Conservation (phyloP, 164 flowering plant species). For the Cinnamomum chago region DNA sequence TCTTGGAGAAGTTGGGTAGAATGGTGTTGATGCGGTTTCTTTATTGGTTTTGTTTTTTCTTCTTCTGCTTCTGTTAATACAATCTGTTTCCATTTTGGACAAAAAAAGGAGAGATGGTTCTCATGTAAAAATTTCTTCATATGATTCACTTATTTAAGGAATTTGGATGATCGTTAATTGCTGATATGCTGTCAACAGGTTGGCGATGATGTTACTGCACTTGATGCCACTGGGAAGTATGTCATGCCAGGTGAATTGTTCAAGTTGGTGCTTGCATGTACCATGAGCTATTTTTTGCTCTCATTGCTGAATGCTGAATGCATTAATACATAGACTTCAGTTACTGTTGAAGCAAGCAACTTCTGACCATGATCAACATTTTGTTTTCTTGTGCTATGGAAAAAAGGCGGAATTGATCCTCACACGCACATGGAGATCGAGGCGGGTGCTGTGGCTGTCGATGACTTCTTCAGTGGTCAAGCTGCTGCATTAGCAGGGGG, state of each 20-base stretch:
- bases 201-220: conserved; percentile 69
- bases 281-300: background rate
- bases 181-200: conserved; percentile 42
- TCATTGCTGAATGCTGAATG: background rate
- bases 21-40: background rate
- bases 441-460: conserved; percentile 71
- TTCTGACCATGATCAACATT: background rate
- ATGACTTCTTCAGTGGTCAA: conserved; percentile 96
- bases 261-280: background rate
- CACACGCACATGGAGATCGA: conserved; percentile 86
- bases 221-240: conserved; percentile 92
- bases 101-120: background rate
- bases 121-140: no score
- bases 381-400: conserved; percentile 5
- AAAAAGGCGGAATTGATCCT: conserved; percentile 96
- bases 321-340: background rate
- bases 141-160: background rate
- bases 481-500: conserved; percentile 99
- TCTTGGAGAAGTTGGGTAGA: background rate
- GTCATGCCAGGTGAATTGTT: conserved; percentile 89
- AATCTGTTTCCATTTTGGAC: background rate
- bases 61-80: background rate
- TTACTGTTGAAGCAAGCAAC: background rate
- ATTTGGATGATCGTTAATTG: background rate
- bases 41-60: background rate